These are phyloP conservation scores for Luvunga scandens DNA, from an alignment of 345 rosid species.

Conservation along the genomic window DNA sequence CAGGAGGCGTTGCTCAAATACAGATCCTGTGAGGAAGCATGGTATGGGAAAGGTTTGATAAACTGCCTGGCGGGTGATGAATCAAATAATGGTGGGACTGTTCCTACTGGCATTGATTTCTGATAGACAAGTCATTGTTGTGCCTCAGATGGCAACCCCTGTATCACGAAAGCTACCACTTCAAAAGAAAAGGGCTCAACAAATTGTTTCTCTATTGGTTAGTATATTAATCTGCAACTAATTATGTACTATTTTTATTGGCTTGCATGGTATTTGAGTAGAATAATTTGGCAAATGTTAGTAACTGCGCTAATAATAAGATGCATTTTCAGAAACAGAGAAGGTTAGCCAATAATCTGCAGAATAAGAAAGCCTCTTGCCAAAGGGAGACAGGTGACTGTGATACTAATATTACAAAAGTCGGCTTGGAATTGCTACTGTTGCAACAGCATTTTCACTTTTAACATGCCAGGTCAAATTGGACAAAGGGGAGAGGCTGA, in stretches of 20 bases:
- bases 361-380: slow-evolving; percentile 47
- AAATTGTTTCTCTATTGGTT: slow-evolving; percentile 53
- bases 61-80: slow-evolving; percentile 74
- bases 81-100: slow-evolving; percentile 56
- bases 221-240: slow-evolving; percentile 23
- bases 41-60: slow-evolving; percentile 98
- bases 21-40: slow-evolving; percentile 52
- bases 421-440: slow-evolving; percentile 16
- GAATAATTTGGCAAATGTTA: slow-evolving; percentile 1
- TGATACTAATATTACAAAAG: slow-evolving; percentile 6
- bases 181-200: slow-evolving; percentile 42
- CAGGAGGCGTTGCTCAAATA: slow-evolving; percentile 32
- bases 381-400: slow-evolving; percentile 56
- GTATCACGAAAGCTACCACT: slow-evolving; percentile 28
- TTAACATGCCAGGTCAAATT: slow-evolving; percentile 48
- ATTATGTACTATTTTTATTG: neutral
- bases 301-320: slow-evolving; percentile 19
- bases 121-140: slow-evolving; percentile 20
- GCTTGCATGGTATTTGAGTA: neutral
- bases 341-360: slow-evolving; percentile 45
- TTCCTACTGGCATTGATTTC: slow-evolving; percentile 52
- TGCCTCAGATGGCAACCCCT: slow-evolving; percentile 21
- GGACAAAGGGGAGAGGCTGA: slow-evolving; percentile 32
- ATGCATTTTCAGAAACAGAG: slow-evolving; percentile 51
- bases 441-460: slow-evolving; percentile 11